Evolutionary conservation across 2,329 filamentous ascomycete species (phyloP), one percentile per base, ranked within the genome.

Genomic region (Botrytis byssoidea): DNA sequence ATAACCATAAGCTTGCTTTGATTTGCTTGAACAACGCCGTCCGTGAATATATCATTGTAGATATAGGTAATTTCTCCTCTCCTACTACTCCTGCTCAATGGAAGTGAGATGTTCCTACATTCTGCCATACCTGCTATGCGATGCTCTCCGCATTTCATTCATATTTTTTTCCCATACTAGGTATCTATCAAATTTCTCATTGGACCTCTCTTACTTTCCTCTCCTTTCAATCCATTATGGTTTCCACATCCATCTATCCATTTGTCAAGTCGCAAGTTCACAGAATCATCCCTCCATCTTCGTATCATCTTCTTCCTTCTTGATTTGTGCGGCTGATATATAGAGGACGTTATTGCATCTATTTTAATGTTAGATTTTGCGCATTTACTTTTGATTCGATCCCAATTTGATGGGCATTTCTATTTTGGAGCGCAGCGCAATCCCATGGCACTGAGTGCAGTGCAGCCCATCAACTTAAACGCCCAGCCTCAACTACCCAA

Each of bases 281-380:
- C 60, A 32, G 16, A 40, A 42, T 73, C 77, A 82, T 64, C 80
- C 88, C 29, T 88, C 86, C 88, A 91, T 90, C 77, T 85, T 87
- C n/a, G 85, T 85, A 77, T 90, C 88, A 60, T 83, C 85, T 35
- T 81, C 80, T n/a, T 77, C 78, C 71, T 85, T 84, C 74, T 84
- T 85, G 74, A 85, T 81, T 73, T 87, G 86, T 68, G 88, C 88
- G 70, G 85, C 86, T 77, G 88, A 87, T 78, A 98, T 95, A 92
- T 94, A 98, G 65, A 98, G 87, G n/a, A 98, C 95, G 81, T 98
- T 98, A 85, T 98, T 98, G 85, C 94, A 97, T 81, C 93, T 94
- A 77, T 71, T 42, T 35, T 20, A 40, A 66, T 22, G 68, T 71
- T 74, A 73, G 72, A 20, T 25, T n/a, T 44, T 35, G 46, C 32